These are phyloP conservation scores for Alternaria rosae DNA, from an alignment of 2,329 filamentous ascomycete species.

Conservation along the genomic window DNA sequence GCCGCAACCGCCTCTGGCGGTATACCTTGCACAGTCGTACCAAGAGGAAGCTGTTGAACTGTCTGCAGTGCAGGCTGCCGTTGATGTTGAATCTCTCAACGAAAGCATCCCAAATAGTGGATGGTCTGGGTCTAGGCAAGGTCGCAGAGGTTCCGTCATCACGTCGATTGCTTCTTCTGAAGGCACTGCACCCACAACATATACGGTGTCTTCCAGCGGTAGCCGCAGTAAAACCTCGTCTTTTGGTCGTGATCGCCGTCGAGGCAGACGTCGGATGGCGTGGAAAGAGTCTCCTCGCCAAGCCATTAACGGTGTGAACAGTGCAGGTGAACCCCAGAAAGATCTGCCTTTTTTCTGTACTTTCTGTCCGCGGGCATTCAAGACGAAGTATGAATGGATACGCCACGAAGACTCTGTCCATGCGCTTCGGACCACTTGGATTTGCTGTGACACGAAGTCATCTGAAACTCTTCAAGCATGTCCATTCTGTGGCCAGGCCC, in stretches of 20 bases:
- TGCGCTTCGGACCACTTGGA: constrained; percentile 49
- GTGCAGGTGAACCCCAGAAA: constrained; percentile 37
- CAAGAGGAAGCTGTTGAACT: constrained; percentile 41
- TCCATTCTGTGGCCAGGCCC: constrained; percentile 42
- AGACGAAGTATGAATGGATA: constrained; percentile 50
- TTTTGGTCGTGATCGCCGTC: constrained; percentile 44
- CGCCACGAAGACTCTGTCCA: constrained; percentile 49
- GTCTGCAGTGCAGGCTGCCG: constrained; percentile 41
- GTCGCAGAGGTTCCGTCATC: constrained; percentile 37
- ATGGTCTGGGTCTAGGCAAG: constrained; percentile 33
- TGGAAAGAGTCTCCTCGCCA: constrained; percentile 44
- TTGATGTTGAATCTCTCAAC: constrained; percentile 32
- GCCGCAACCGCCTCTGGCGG: constrained; percentile 42
- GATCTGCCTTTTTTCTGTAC: constrained; percentile 49
- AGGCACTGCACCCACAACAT: constrained; percentile 42
- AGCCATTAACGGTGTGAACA: constrained; percentile 41
- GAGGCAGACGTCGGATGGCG: constrained; percentile 45
- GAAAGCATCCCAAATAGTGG: constrained; percentile 31
- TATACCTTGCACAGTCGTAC: constrained; percentile 47
- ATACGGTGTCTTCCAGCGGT: constrained; percentile 41
- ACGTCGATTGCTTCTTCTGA: constrained; percentile 44
- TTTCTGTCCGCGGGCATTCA: constrained; percentile 47
- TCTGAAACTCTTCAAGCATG: constrained; percentile 32
- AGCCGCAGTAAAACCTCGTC: constrained; percentile 46
- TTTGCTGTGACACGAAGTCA: constrained; percentile 43